A percentile compares a stretch with the other conserved stretches of the same genome.
These are phyloP conservation scores for Lactarius sp. DNA, from an alignment of 768 basidiomycete genomes.

Conservation along the genomic window DNA sequence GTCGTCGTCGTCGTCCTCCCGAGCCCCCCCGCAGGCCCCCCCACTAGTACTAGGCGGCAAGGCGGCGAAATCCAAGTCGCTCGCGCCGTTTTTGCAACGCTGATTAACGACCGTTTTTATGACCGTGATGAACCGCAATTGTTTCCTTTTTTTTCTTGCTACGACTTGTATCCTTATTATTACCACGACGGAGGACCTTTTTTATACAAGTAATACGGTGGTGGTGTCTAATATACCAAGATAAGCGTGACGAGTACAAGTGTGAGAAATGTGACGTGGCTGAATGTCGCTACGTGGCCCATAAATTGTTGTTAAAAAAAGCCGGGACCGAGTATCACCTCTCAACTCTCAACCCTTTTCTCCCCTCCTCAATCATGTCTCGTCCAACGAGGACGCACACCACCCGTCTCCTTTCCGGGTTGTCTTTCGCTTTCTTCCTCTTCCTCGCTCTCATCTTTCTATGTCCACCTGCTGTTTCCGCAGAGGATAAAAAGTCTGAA, in stretches of 20 bases:
- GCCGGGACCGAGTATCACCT: too few species aligned
- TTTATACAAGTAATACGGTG: too few species aligned
- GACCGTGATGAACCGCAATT: too few species aligned
- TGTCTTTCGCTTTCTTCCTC: constrained; percentile 34
- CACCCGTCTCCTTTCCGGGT: constrained; percentile 25
- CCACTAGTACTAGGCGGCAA: background rate
- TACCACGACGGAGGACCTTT: too few species aligned
- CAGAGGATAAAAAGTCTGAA: constrained; percentile 63
- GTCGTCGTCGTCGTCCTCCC: constrained; percentile 26
- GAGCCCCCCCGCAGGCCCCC: too few species aligned
- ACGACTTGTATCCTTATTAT: background rate
- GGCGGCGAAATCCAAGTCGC: constrained; percentile 5
- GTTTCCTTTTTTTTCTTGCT: background rate
- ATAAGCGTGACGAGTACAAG: too few species aligned
- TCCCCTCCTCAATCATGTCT: constrained; percentile 16
- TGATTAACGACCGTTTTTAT: too few species aligned
- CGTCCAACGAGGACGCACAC: constrained; percentile 27
- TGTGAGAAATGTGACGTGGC: constrained; percentile 5
- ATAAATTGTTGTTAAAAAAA: background rate
- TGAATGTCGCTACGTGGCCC: constrained; percentile 5
- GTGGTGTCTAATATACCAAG: too few species aligned
- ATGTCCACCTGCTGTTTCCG: constrained; percentile 56
- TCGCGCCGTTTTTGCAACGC: constrained; percentile 4
- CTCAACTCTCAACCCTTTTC: background rate
- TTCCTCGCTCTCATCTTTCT: constrained; percentile 70